phyloP scores from a whole-genome alignment of 2,329 filamentous ascomycete genomes.

The Arthroderma uncinatum region DNA sequence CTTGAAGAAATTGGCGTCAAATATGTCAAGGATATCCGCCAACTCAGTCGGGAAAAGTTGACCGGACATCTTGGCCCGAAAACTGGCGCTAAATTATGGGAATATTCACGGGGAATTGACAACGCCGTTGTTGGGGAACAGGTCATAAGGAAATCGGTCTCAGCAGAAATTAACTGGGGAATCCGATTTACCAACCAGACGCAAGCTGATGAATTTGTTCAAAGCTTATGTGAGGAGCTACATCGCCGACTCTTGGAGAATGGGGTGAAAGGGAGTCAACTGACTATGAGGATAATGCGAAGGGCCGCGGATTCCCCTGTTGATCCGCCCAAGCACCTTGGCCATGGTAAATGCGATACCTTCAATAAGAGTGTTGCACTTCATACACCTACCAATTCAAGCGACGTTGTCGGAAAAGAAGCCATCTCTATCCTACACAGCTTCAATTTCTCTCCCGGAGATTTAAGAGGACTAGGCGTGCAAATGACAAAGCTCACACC shows the following conservation, averaged over 20 bases:
- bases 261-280: conserved; percentile 70
- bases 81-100: conserved; percentile 80
- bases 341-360: conserved; percentile 87
- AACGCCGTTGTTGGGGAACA: conserved; percentile 75
- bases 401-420: conserved; percentile 63
- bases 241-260: conserved; percentile 71
- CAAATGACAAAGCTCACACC: conserved; percentile 89
- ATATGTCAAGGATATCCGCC: conserved; percentile 70
- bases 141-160: conserved; percentile 80
- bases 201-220: conserved; percentile 88
- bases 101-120: conserved; percentile 84
- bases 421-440: conserved; percentile 72
- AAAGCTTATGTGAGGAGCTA: conserved; percentile 73
- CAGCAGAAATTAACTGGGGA: conserved; percentile 96
- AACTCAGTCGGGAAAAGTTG: conserved; percentile 64
- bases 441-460: conserved; percentile 76
- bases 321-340: conserved; percentile 84
- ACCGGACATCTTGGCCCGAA: conserved; percentile 70
- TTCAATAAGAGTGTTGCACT: conserved; percentile 81
- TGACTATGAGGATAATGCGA: conserved; percentile 93
- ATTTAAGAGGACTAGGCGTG: conserved; percentile 82
- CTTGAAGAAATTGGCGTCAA: conserved; percentile 77
- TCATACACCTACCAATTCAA: conserved; percentile 70
- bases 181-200: conserved; percentile 83
- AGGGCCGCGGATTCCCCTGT: conserved; percentile 75